Conservation (phyloP, 371 early-diverging fungal genomes). For the Mycotypha africana region DNA sequence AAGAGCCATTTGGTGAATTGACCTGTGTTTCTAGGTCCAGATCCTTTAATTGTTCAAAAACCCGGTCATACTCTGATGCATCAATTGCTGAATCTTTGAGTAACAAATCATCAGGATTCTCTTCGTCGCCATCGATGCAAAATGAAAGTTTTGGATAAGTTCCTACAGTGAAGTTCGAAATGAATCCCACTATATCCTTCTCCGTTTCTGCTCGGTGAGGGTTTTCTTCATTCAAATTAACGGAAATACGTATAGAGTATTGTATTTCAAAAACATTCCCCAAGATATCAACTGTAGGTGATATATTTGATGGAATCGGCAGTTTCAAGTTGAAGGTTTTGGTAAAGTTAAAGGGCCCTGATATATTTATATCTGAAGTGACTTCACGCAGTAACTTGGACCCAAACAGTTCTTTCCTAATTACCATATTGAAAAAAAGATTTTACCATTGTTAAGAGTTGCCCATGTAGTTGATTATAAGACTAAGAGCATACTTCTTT, state of each 20-base stretch:
- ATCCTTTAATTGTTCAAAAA: constrained; percentile 11
- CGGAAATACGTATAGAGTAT: constrained; percentile 23
- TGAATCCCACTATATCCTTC: constrained; percentile 15
- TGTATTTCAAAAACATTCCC: constrained; percentile 22
- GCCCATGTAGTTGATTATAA: neutral
- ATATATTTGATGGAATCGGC: constrained; percentile 20
- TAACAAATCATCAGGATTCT: neutral
- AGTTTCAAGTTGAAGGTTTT: constrained; percentile 19
- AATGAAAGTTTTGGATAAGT: constrained; percentile 29
- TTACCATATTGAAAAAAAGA: neutral
- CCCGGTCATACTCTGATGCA: constrained; percentile 4
- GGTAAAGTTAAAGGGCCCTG: constrained; percentile 11
- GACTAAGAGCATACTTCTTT: constrained; percentile 7
- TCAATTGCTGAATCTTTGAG: neutral
- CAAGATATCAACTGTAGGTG: constrained; percentile 14
- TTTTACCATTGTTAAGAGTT: too few relatives aligned
- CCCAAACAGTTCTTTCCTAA: constrained; percentile 14
- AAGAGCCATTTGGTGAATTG: neutral
- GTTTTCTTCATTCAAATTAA: constrained; percentile 30
- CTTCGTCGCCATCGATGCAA: constrained; percentile 35
- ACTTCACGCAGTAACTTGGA: constrained; percentile 3
- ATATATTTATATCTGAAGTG: constrained; percentile 18
- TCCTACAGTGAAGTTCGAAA: constrained; percentile 33
- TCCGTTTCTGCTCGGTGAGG: constrained; percentile 10
- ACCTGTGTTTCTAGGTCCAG: constrained; percentile 1